Evolutionary conservation across 129 eudicot genomes (phyloP), one percentile per base, ranked within the genome.

Genomic region (Tagetes erecta): DNA sequence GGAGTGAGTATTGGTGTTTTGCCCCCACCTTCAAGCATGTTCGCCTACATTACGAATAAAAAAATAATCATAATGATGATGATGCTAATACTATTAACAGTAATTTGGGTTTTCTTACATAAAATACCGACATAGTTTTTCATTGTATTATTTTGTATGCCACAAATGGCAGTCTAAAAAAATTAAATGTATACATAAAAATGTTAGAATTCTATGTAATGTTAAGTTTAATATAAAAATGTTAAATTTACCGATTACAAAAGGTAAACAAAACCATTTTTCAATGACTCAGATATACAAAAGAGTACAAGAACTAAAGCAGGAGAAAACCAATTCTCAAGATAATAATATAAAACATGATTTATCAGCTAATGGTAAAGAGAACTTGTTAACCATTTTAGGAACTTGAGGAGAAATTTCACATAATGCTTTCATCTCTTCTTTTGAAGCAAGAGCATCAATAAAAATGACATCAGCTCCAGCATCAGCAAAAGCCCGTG

Each of bases 11-110:
- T 90, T 58, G 98, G 97, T 30, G 98, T 90, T 85, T 76, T 93
- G 3, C 97, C 98, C 47, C 98, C 98, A 66, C 98, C 98, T 86
- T 93, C 98, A 72, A 93, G 98, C 98, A 93, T 93, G 80, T 86
- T 93, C 49, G 96, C 98, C 98, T 93, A 71, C 60, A 68, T 68
- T 68, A 79, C 5, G 34, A 53, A 73, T 68, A 20, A 27, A 51
- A 59, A 60, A 55, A 71, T 34, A 8, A 45, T 11, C 31, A 34
- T 53, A 35, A 38, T 65, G 7, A 51, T 5, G 40, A 36, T 64
- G 4, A 64, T 2, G 11, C 38, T 14, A 64, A 3, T n/a, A 60
- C 34, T 3, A 14, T 36, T 62, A 36, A 36, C 5, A 36, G 0
- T 27, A 12, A 1, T 12, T 62, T 62, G 10, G 31, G 31, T 4